Evolutionary conservation across 78 protist genomes (phyloP), one percentile per base, ranked within the genome.

Genomic region (Capsaspora owczarzaki): DNA sequence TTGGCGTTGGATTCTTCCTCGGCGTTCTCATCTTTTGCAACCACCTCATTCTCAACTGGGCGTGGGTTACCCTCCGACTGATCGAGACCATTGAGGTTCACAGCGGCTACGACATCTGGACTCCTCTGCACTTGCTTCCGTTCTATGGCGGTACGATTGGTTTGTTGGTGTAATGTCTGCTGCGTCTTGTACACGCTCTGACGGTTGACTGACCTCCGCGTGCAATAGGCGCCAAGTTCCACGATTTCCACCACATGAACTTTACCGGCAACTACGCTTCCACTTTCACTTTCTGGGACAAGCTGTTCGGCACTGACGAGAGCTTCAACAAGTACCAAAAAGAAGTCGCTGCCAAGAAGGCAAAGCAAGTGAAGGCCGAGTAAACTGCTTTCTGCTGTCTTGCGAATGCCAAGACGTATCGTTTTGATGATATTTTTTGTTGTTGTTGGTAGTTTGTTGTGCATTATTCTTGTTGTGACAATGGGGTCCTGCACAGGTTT

Each of bases 201-300:
- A 5, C 25, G 25, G 5, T 5, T 46, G 51, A 14, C 51, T 14
- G 51, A 46, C 51, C 5, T 46, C 51, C 5, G 51, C 51, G 25
- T 46, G 51, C 12, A 12, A 46, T 46, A 56, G 66, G 66, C 20
- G 78, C 85, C 25, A 27, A 3, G 1, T 25, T 14, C 78, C 85
- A 81, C 49, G 79, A 81, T 49, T 42, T 43, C 56, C 85, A 81
- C 66, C 85, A 81, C 63, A 69, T 46, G 84, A 80, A 44, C 44
- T 42, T 61, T 29, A 40, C 20, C 19, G 77, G 78, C 44, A 66
- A 80, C 63, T 80, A 70, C 23, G 53, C 84, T 2, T 80, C 84
- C 42, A 69, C 56, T 0, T 80, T 80, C 31, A 69, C 77, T 29
- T 68, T 16, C 51, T 80, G 84, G 84, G 84, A 80, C 44, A 6